Conservation (phyloP, 2,329 filamentous ascomycete species). For the Cytospora mali region DNA sequence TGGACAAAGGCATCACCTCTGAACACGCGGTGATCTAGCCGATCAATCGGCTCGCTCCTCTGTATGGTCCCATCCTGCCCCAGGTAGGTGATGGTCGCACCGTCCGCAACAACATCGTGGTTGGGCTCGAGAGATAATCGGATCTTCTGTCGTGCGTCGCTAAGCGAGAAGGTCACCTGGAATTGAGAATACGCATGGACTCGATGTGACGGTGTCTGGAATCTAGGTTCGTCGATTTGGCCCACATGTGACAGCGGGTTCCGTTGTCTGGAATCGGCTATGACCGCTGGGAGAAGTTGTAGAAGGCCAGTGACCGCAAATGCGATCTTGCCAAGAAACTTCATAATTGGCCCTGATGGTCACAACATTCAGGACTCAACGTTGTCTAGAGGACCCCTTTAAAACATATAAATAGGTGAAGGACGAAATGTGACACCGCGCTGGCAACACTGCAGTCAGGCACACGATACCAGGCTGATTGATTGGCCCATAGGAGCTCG, state of each 20-base stretch:
- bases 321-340: conserved; percentile 19
- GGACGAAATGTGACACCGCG: background rate
- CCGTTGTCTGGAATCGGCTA: conserved; percentile 72
- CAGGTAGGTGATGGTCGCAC: conserved; percentile 74
- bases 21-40: conserved; percentile 78
- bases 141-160: conserved; percentile 67
- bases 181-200: conserved; percentile 82
- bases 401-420: conserved; percentile 5
- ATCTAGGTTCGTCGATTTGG: conserved; percentile 71
- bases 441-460: background rate
- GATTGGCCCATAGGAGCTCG: no score
- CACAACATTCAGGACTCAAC: conserved; percentile 4
- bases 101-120: conserved; percentile 80
- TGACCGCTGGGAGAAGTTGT: conserved; percentile 32
- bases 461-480: no score
- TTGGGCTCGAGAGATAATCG: conserved; percentile 86
- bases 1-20: conserved; percentile 77
- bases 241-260: conserved; percentile 77
- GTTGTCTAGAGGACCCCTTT: background rate
- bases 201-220: conserved; percentile 67
- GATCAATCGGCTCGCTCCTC: conserved; percentile 68
- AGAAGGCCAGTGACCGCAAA: conserved; percentile 30
- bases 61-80: conserved; percentile 70
- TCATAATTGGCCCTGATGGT: conserved; percentile 23
- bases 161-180: conserved; percentile 79